Percentiles rank a stretch among this genome's conserved stretches.
Evolutionary conservation across 2,329 filamentous ascomycete genomes (phyloP).

Genomic region (Ambrosiella cleistominuta): DNA sequence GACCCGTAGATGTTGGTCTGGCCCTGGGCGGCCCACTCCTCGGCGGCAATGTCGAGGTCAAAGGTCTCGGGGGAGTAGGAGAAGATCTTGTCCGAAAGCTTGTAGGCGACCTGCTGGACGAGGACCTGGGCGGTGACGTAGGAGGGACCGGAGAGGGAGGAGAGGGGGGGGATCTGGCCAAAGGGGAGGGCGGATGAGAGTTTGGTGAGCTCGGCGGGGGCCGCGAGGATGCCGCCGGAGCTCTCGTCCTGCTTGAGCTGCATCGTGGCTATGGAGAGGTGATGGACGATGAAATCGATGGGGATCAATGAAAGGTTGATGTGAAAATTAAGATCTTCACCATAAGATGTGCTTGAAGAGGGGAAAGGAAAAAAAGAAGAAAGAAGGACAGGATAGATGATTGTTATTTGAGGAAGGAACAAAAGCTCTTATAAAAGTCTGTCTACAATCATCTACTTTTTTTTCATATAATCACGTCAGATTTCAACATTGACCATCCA

Average conservation of each 20-base stretch:
- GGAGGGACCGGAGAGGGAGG: conserved; percentile 63
- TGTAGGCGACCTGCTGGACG: conserved; percentile 89
- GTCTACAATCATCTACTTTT: no score
- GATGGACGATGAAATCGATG: neutral
- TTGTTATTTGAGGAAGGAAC: neutral
- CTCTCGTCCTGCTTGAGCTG: conserved; percentile 14
- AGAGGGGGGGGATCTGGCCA: conserved; percentile 34
- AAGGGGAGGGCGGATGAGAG: conserved; percentile 37
- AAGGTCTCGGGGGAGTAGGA: conserved; percentile 91
- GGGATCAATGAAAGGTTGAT: neutral
- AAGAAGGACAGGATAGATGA: neutral
- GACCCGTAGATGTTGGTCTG: conserved; percentile 72
- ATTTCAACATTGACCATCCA: no score
- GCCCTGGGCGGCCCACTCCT: conserved; percentile 52
- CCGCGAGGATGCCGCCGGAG: conserved; percentile 10
- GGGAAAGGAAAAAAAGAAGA: neutral
- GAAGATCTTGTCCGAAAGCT: conserved; percentile 92
- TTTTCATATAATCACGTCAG: no score
- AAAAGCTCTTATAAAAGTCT: no score
- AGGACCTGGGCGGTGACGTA: conserved; percentile 88
- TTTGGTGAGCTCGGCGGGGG: conserved; percentile 6
- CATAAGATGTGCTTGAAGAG: neutral
- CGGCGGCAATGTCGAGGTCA: conserved; percentile 69
- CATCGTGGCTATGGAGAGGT: conserved; percentile 7
- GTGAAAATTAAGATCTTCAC: neutral